Evolutionary conservation across 2,329 filamentous ascomycete species (phyloP).

Genomic region (Leptographium galeiforme): DNA sequence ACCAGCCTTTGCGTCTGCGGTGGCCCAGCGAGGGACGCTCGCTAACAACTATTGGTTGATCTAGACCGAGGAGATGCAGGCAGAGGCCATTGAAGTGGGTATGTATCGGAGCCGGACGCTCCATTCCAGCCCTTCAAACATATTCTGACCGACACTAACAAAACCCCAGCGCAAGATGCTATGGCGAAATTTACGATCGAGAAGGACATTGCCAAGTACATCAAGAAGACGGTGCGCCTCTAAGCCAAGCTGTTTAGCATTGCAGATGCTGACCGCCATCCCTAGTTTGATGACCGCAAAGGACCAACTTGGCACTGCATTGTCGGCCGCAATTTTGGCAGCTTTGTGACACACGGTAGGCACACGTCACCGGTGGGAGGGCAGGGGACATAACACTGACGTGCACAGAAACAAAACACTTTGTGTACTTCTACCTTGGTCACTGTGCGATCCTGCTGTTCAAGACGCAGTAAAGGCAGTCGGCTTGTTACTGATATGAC

Average conservation of each 20-base stretch:
- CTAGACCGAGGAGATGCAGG: conserved; percentile 93
- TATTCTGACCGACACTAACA: background rate
- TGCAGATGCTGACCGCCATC: background rate
- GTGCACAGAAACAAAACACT: conserved; percentile 84
- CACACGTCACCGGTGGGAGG: background rate
- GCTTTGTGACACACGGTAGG: conserved; percentile 94
- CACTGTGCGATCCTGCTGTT: conserved; percentile 97
- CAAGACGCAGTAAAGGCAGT: conserved; percentile 73
- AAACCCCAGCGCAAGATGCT: conserved; percentile 41
- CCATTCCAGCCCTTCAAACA: background rate
- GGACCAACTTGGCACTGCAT: conserved; percentile 99
- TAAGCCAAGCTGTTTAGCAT: background rate
- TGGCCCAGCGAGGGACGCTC: too few species aligned
- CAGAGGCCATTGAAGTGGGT: conserved; percentile 93
- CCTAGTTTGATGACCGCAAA: conserved; percentile 88
- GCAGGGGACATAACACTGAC: background rate
- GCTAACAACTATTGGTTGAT: background rate
- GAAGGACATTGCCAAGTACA: conserved; percentile 88
- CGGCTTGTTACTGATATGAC: background rate
- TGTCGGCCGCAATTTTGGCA: conserved; percentile 95
- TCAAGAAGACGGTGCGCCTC: conserved; percentile 70
- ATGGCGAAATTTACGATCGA: conserved; percentile 51
- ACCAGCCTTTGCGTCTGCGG: too few species aligned
- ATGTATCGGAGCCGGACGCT: conserved; percentile 26
- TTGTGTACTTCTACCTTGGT: conserved; percentile 99